A percentile compares a stretch with the other conserved stretches of the same genome.
Conservation (phyloP, 345 rosid species). For the Leavenworthia alabamica region DNA sequence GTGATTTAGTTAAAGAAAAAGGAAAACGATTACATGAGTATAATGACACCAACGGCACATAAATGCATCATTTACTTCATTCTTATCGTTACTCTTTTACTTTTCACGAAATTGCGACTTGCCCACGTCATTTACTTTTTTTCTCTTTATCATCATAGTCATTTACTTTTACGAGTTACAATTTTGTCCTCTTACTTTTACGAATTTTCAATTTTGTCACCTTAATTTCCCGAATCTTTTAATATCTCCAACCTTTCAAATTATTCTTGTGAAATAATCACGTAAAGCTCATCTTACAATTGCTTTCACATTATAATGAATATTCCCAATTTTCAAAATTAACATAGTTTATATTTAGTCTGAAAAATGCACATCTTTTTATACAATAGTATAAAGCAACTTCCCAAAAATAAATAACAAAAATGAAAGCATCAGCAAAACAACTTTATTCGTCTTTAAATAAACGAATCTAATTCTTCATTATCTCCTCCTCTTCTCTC, state of each 20-base stretch:
- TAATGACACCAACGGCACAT: conserved; percentile 35
- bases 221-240: too few species aligned
- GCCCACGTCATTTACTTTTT: background rate
- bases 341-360: too few species aligned
- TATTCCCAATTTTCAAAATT: too few species aligned
- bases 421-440: conserved; percentile 1
- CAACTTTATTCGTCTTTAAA: conserved; percentile 20
- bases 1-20: conserved; percentile 21
- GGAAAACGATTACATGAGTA: background rate
- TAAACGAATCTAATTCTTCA: conserved; percentile 25
- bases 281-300: too few species aligned
- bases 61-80: background rate
- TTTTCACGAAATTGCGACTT: conserved; percentile 4
- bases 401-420: background rate
- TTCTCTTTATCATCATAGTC: background rate
- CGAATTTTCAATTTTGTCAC: too few species aligned
- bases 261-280: too few species aligned
- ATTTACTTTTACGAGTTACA: too few species aligned
- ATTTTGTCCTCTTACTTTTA: too few species aligned
- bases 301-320: too few species aligned
- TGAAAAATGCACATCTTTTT: too few species aligned
- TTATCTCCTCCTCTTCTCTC: conserved; percentile 11
- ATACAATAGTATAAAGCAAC: too few species aligned
- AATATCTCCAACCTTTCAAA: too few species aligned
- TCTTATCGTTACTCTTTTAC: background rate